Base-by-base conservation (phyloP, 2,329 filamentous ascomycete species). In the Chaetomiaceae sp. region DNA sequence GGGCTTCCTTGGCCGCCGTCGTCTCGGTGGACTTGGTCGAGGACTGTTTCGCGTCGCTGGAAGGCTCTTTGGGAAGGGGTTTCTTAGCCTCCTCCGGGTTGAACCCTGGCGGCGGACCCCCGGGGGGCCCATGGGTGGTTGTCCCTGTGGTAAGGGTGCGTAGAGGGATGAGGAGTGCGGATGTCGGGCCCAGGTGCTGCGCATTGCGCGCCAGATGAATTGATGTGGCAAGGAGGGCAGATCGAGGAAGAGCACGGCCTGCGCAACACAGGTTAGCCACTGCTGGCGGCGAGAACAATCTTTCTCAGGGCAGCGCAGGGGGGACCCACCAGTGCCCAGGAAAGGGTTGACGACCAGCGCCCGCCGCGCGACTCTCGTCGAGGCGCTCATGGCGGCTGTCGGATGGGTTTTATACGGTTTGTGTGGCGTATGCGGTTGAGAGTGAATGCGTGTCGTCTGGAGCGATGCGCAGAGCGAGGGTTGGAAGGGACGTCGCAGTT, bases 1-100 rank as follows among this genome's bases (percentile, higher is more conserved):
- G 47, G 17, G 57, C 49, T 30, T 64, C 59, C 47, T 66, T 63
- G 17, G 62, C 52, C 52, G 65, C 63, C 12, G 65, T 45, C 47
- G 63, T 65, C 32, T 64, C 56, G 35, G 62, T 57, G 10, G 22
- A 30, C 27, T 47, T 47, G 4, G 24, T 37, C n/a, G 38, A 17
- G 38, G 67, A 62, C 46, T n/a, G n/a, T n/a, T 68, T 68, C 26
- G 64, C 54, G 11, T 63, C 53, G 17, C 65, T 57, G 30, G 59
- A 55, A 24, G 61, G 58, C 45, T 84, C 78, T 60, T 79, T 79
- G 2, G 81, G 68, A 38, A 93, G 71, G 11, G 89, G 86, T 64
- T 89, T 91, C 77, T 89, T 91, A 56, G 90, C 90, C 70, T 88
- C 76, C 61, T 91, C 83, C n/a, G 86, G 74, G 63, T 93, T 90